Conservation (phyloP, 2,329 filamentous ascomycete species). For the Hymenotorrendiella dingleyae region DNA sequence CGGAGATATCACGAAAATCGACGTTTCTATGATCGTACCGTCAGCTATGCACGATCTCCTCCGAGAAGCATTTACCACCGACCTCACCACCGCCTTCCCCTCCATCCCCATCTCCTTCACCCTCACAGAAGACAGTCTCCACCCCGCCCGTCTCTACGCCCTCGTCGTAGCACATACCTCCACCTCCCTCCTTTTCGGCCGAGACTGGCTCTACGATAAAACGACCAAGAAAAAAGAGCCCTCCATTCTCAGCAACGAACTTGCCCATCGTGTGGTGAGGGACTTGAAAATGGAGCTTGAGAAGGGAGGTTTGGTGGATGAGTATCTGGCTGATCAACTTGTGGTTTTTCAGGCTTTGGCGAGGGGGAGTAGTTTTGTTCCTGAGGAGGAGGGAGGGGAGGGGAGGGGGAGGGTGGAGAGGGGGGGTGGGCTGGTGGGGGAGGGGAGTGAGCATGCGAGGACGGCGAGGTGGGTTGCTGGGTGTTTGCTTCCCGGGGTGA, state of each 20-base stretch:
- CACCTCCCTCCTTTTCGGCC: conserved; percentile 41
- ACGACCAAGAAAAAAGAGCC: conserved; percentile 29
- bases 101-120: conserved; percentile 40
- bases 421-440: conserved; percentile 45
- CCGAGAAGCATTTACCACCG: conserved; percentile 34
- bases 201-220: conserved; percentile 41
- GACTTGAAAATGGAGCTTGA: conserved; percentile 41
- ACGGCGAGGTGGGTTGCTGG: conserved; percentile 57
- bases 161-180: conserved; percentile 50
- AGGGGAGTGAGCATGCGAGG: conserved; percentile 49
- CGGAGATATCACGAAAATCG: conserved; percentile 39
- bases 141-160: conserved; percentile 47
- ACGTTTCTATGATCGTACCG: conserved; percentile 48
- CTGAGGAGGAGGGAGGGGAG: conserved; percentile 11
- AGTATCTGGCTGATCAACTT: conserved; percentile 55
- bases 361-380: conserved; percentile 39
- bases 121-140: conserved; percentile 44
- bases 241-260: conserved; percentile 31
- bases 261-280: conserved; percentile 41
- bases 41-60: conserved; percentile 37
- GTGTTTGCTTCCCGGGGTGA: conserved; percentile 40
- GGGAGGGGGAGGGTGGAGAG: conserved; percentile 37
- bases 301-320: conserved; percentile 44
- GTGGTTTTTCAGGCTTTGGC: conserved; percentile 55
- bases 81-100: conserved; percentile 39